Evolutionary conservation across 345 rosid genomes (phyloP), one percentile per base, ranked within the genome.

Genomic region (Sonneratia alba): DNA sequence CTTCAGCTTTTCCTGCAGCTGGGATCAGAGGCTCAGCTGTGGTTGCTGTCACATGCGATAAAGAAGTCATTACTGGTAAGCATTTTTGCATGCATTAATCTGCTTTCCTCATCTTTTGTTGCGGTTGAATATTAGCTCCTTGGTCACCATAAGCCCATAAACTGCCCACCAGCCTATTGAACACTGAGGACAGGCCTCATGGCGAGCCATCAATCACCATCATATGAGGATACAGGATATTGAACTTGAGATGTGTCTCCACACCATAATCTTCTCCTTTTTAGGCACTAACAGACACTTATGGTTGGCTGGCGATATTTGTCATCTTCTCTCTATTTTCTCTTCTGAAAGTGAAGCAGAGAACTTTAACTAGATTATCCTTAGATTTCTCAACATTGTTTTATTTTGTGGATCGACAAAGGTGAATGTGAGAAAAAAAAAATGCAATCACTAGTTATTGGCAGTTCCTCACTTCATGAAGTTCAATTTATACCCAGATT

Each of bases 61-160:
- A 79, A 72, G 97, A 95, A 79, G 87, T 90, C 53, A 88, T 95
- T 69, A 95, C 99, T 12, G 99, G 98, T 92, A 79, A 75, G 71
- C 69, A 67, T 45, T 64, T 64, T 53, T 18, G 9, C 36, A 34
- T 53, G 22, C 72, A 16, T 3, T 8, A 19, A 53, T 53, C 24
- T 16, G n/a, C 22, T 51, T 34, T 51, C 38, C 18, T n/a, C 27
- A 0, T 42, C 64, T 61, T 42, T 22, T 32, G 40, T 48, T 51
- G 13, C 1, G 10, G 18, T 62, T 62, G 38, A 62, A 27, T 62
- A 18, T 14, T 62, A 12, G 3, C 37, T 62, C 19, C 19, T 62
- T 62, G 16, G 38, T 62, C 19, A 62, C 32, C 15, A 15, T 12
- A 3, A 10, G 38, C 18, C 10, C 38, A 32, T 62, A 34, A 32